Base-by-base conservation (phyloP, 2,329 filamentous ascomycete genomes). In the Epichloe sibirici region DNA sequence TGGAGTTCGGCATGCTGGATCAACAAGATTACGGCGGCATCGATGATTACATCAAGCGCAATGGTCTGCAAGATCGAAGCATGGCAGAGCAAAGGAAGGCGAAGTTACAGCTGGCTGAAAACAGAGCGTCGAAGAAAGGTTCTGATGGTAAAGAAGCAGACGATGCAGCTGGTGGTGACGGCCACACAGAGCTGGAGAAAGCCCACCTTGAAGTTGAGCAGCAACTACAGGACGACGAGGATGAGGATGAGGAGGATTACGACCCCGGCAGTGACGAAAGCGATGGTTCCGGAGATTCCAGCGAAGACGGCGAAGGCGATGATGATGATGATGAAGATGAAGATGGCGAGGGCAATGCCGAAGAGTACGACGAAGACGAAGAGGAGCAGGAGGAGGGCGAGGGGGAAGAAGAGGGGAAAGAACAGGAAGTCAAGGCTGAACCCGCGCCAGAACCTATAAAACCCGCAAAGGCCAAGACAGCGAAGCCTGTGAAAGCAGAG, bases 1-100 rank as follows among this genome's bases (percentile, higher is more conserved):
- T 84, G 23, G 82, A 86, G 62, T 86, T 86, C 57, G 73, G 73
- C 39, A 86, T 86, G 83, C 64, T 86, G 17, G 83, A 86, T 59
- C 82, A 86, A 65, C 79, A 81, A 57, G 81, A 86, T 61, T 85
- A 83, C 55, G 70, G 68, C 4, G 78, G 75, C 23, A 85, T 86
- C 55, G 80, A 84, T 59, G 74, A 78, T 56, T 86, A 83, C 59
- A 73, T 86, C 46, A 75, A 76, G 59, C 73, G 73, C 9, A 77
- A 85, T 57, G 72, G 76, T 0, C 71, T 86, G 28, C 79, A 84
- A 56, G 82, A 86, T 60, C 72, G 79, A 55, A 85, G 82, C 61
- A 81, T 86, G 80, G 82, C 82, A 0, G 82, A 86, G 61, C 76
- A 79, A 62, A 69, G 83, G 49, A 82, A 82, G 60, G 83, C 79